Conservation (phyloP, 352 stramenopile species). For the Plasmopara muralis region DNA sequence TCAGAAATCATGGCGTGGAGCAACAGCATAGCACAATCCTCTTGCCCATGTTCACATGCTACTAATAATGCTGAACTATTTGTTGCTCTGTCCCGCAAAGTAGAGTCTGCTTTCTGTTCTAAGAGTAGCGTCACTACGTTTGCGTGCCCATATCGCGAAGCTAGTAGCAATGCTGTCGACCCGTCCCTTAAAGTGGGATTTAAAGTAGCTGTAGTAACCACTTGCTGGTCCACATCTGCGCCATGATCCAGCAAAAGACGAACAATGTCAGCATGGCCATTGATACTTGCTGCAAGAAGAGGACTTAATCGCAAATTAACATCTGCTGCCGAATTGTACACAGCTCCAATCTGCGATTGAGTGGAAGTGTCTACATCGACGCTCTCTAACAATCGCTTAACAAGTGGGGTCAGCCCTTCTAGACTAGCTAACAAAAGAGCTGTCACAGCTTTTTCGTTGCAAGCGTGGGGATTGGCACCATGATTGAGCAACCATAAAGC, state of each 20-base stretch:
- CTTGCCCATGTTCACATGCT: slow-evolving; percentile 43
- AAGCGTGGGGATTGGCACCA: slow-evolving; percentile 31
- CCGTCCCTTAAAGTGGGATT: slow-evolving; percentile 1
- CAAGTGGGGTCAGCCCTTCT: slow-evolving; percentile 47
- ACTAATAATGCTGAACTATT: slow-evolving; percentile 48
- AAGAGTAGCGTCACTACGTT: slow-evolving; percentile 76
- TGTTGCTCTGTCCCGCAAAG: slow-evolving; percentile 29
- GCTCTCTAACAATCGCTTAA: slow-evolving; percentile 33
- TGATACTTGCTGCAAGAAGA: slow-evolving; percentile 62
- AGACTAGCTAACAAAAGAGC: slow-evolving; percentile 61
- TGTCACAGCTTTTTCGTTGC: slow-evolving; percentile 72
- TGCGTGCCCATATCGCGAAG: slow-evolving; percentile 88
- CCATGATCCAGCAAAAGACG: slow-evolving; percentile 38
- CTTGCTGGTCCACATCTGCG: slow-evolving; percentile 15
- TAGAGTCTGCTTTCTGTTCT: slow-evolving; percentile 29
- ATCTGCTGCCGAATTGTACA: slow-evolving; percentile 66
- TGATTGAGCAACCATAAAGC: slow-evolving; percentile 51
- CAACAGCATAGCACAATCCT: slow-evolving; percentile 45
- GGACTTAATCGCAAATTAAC: slow-evolving; percentile 52
- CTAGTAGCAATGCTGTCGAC: slow-evolving; percentile 70
- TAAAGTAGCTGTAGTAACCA: slow-evolving; percentile 6
- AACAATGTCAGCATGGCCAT: slow-evolving; percentile 57
- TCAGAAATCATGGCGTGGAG: slow-evolving; percentile 18
- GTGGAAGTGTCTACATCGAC: background rate
- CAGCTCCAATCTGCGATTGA: slow-evolving; percentile 39